Evolutionary conservation across 192 early-diverging fungal genomes (phyloP).

Genomic region (Polychytrium aggregatum): DNA sequence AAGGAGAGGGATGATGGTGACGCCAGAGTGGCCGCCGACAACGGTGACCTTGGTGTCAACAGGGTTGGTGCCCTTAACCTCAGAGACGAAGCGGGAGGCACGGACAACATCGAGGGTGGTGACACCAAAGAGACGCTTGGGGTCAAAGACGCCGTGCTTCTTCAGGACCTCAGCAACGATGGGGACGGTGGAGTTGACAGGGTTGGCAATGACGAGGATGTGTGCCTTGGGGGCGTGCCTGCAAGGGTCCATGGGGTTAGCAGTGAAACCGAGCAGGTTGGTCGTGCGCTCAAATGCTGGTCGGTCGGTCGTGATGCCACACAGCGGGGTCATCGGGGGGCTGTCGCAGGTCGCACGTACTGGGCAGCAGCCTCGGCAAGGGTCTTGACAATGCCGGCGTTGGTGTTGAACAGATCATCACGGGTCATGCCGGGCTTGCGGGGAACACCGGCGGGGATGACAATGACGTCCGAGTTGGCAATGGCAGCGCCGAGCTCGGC

Average conservation of each 20-base stretch:
- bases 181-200: constrained; percentile 96
- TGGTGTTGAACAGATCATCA: constrained; percentile 97
- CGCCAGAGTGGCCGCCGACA: constrained; percentile 90
- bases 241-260: too few species aligned
- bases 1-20: constrained; percentile 88
- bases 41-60: constrained; percentile 64
- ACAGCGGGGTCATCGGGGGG: background rate
- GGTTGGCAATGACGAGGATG: constrained; percentile 89
- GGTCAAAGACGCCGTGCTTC: constrained; percentile 77
- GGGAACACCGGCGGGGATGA: constrained; percentile 95
- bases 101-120: constrained; percentile 92
- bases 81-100: constrained; percentile 79
- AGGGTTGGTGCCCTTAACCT: constrained; percentile 64
- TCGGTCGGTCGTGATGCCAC: background rate
- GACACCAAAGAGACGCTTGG: constrained; percentile 82
- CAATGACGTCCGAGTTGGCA: constrained; percentile 54
- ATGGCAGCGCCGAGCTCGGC: constrained; percentile 62
- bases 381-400: constrained; percentile 84
- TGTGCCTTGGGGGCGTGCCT: constrained; percentile 75
- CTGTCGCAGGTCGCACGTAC: too few species aligned
- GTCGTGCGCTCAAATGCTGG: too few species aligned
- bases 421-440: constrained; percentile 98
- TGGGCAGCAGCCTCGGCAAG: constrained; percentile 71
- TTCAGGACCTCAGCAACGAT: constrained; percentile 93
- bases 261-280: too few species aligned